Percentiles rank a stretch among this genome's conserved stretches.
Conservation (phyloP, 1,284 basidiomycete genomes). For the Apiotrichum laibachii region DNA sequence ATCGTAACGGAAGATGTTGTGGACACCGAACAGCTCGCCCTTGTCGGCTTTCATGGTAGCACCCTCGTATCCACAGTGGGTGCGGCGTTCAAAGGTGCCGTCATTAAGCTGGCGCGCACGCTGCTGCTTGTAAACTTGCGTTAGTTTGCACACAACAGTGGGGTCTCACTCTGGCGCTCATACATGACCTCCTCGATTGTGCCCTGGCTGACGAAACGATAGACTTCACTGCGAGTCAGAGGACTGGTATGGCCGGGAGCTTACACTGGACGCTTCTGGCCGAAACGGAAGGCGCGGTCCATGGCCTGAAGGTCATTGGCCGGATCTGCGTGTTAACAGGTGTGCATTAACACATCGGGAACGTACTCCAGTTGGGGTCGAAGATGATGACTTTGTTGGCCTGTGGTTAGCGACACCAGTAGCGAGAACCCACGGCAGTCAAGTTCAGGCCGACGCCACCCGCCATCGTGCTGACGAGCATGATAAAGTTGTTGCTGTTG, state of each 20-base stretch:
- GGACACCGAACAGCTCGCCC: slow-evolving; percentile 48
- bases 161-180: slow-evolving; percentile 48
- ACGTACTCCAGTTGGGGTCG: slow-evolving; percentile 51
- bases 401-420: slow-evolving; percentile 18
- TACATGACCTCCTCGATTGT: slow-evolving; percentile 55
- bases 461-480: slow-evolving; percentile 49
- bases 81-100: slow-evolving; percentile 46
- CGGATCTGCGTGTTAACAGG: slow-evolving; percentile 34
- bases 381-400: slow-evolving; percentile 55
- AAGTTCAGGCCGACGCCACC: slow-evolving; percentile 48
- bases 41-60: slow-evolving; percentile 29
- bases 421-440: slow-evolving; percentile 36
- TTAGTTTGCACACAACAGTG: background rate
- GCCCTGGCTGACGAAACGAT: slow-evolving; percentile 56
- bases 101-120: slow-evolving; percentile 45
- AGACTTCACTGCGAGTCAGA: slow-evolving; percentile 47
- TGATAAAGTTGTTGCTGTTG: slow-evolving; percentile 44
- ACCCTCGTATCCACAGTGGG: slow-evolving; percentile 42
- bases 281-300: slow-evolving; percentile 57
- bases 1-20: slow-evolving; percentile 49
- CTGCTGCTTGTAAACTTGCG: slow-evolving; percentile 46
- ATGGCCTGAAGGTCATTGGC: slow-evolving; percentile 52
- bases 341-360: background rate
- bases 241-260: background rate
- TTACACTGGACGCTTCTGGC: slow-evolving; percentile 56